These are phyloP conservation scores for Populus simonii DNA, from an alignment of 345 rosid species.

Conservation along the genomic window DNA sequence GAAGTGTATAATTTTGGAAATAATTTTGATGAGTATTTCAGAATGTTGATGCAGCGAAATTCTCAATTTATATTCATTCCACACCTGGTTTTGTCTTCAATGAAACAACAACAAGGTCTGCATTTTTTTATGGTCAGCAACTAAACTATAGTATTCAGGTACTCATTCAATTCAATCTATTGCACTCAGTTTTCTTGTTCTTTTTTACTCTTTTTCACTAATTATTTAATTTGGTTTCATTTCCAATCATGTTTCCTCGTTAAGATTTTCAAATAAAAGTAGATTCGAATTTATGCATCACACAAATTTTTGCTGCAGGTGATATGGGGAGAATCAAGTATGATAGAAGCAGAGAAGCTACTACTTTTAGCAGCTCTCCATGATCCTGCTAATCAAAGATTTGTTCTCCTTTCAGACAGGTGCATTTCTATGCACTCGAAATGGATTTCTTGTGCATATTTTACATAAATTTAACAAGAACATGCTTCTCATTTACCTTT, in stretches of 20 bases:
- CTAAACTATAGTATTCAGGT: slow-evolving; percentile 62
- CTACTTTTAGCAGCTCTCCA: slow-evolving; percentile 23
- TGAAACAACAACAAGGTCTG: slow-evolving; percentile 58
- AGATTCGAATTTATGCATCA: too few species aligned
- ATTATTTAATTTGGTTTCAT: background rate
- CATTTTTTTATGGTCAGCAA: slow-evolving; percentile 64
- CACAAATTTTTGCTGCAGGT: background rate
- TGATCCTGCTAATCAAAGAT: slow-evolving; percentile 28
- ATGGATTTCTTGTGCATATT: background rate
- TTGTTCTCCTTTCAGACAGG: slow-evolving; percentile 32
- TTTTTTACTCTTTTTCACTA: background rate
- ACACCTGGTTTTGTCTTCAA: slow-evolving; percentile 69
- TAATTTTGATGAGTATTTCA: slow-evolving; percentile 16
- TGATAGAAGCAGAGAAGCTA: slow-evolving; percentile 30
- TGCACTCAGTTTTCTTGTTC: too few species aligned
- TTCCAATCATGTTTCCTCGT: too few species aligned
- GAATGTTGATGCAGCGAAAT: slow-evolving; percentile 54
- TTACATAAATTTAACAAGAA: too few species aligned
- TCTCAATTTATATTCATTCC: slow-evolving; percentile 68
- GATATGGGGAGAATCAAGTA: slow-evolving; percentile 29
- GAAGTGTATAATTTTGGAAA: background rate
- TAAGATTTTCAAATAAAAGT: too few species aligned
- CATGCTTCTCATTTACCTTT: too few species aligned
- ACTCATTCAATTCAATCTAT: background rate
- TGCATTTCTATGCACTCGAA: background rate